A percentile compares a stretch with the other conserved stretches of the same genome.
These are phyloP conservation scores for Crepidotus sp. DNA, from an alignment of 1,284 basidiomycete genomes.

Conservation along the genomic window DNA sequence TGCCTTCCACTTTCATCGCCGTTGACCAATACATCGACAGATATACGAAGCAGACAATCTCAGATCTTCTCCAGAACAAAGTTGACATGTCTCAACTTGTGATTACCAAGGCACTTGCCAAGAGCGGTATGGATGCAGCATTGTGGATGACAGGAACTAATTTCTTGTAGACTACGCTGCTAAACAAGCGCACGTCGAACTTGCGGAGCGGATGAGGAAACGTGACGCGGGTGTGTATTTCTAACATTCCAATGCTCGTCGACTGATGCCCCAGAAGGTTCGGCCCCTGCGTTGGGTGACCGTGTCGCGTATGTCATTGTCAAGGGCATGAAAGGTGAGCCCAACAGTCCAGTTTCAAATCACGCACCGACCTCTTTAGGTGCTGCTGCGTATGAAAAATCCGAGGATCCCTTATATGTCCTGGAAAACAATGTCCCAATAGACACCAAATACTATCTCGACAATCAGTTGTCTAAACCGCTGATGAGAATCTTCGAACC, in stretches of 20 bases:
- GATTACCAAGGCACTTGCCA: constrained; percentile 92
- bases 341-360: background rate
- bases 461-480: constrained; percentile 93
- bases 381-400: constrained; percentile 96
- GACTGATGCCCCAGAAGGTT: constrained; percentile 38
- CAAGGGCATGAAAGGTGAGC: constrained; percentile 83
- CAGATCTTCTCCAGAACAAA: constrained; percentile 90
- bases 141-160: background rate
- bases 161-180: constrained; percentile 62
- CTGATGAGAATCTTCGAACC: constrained; percentile 96
- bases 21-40: constrained; percentile 32
- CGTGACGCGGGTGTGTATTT: constrained; percentile 69
- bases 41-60: constrained; percentile 87
- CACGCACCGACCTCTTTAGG: constrained; percentile 34
- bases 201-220: constrained; percentile 89
- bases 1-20: background rate
- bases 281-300: constrained; percentile 88
- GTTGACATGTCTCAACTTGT: constrained; percentile 97
- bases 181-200: constrained; percentile 92
- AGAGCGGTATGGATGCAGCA: constrained; percentile 50
- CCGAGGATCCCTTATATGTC: constrained; percentile 92
- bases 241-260: constrained; percentile 14
- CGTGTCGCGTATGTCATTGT: constrained; percentile 97
- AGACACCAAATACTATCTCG: constrained; percentile 94
- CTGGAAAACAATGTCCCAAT: constrained; percentile 95